A percentile compares a stretch with the other conserved stretches of the same genome.
phyloP scores from a whole-genome alignment of 441 rosid species.

The Gossypium schwendimanii region DNA sequence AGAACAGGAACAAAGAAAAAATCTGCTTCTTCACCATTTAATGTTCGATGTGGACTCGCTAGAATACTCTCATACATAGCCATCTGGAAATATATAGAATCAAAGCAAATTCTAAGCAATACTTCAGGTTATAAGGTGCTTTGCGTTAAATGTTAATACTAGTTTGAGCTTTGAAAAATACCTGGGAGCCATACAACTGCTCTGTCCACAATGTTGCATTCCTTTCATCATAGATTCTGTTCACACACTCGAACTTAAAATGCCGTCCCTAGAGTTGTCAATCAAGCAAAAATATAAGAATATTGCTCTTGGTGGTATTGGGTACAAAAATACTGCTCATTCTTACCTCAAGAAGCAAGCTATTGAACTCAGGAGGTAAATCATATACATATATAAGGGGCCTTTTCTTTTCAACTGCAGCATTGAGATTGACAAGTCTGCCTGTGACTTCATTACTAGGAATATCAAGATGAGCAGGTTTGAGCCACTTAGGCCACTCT shows the following conservation, averaged over 20 bases:
- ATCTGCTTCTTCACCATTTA: slow-evolving; percentile 93
- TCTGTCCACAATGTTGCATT: slow-evolving; percentile 90
- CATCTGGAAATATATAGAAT: slow-evolving; percentile 43
- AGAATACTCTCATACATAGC: slow-evolving; percentile 85
- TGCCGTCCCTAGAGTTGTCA: slow-evolving; percentile 71
- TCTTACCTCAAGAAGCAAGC: slow-evolving; percentile 87
- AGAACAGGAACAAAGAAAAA: slow-evolving; percentile 96
- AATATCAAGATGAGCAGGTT: slow-evolving; percentile 74
- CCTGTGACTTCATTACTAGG: slow-evolving; percentile 36
- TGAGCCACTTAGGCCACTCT: slow-evolving; percentile 92
- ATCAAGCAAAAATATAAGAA: slow-evolving; percentile 20
- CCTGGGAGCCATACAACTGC: slow-evolving; percentile 90
- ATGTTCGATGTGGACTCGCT: slow-evolving; percentile 74
- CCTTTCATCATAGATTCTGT: slow-evolving; percentile 68
- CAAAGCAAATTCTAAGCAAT: slow-evolving; percentile 2
- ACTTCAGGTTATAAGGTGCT: slow-evolving; percentile 8
- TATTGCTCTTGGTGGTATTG: slow-evolving; percentile 9
- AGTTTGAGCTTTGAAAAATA: slow-evolving; percentile 23
- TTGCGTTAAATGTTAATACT: neutral
- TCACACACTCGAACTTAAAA: slow-evolving; percentile 77
- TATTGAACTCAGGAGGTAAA: slow-evolving; percentile 86
- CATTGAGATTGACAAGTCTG: slow-evolving; percentile 50
- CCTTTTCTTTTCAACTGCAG: slow-evolving; percentile 62
- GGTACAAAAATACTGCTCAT: slow-evolving; percentile 11
- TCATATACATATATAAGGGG: slow-evolving; percentile 92